Evolutionary conservation across 148 eudicot genomes (phyloP), one percentile per base, ranked within the genome.

Genomic region (Polygonum aviculare): DNA sequence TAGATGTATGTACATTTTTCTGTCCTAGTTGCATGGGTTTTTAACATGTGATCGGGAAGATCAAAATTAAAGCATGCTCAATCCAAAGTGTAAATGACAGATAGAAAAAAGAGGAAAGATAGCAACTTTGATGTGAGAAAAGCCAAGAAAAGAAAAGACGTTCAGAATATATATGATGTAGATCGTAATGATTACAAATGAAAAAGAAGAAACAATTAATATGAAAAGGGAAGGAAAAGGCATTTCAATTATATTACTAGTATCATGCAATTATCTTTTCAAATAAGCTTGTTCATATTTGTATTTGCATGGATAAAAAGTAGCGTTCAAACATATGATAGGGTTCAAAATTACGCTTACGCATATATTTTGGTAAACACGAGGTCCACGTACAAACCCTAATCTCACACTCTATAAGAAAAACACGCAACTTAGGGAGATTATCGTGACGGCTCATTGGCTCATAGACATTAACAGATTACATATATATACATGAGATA

Each of bases 121-220:
- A 48, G 16, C 54, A 72, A 44, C 54, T 72, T 72, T 41, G 75
- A 72, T 44, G 75, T 10, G 21, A 41, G 36, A 72, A 69, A 74
- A 73, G 59, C 21, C 36, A 35, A 74, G 51, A 74, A 75, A 54
- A 52, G 65, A 54, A 49, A 57, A 75, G 74, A 79, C 80, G 49
- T 54, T 76, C 31, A 76, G 79, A 75, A 57, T 69, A 75, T 73
- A 62, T 79, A 83, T 81, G 79, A 83, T 85, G 83, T 78, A 11
- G 81, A 81, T 69, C 67, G 76, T 55, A 78, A 76, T 85, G 73
- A 81, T 83, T 83, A 76, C 82, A 73, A 40, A 70, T 77, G 36
- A 40, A 35, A 40, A 85, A 71, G 75, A 50, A 77, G 74, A 72
- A 62, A 75, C 45, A 54, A 51, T 55, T 40, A 79, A 74, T 81